A percentile compares a stretch with the other conserved stretches of the same genome.
phyloP scores from a whole-genome alignment of 345 rosid species.

The Camelina sativa region DNA sequence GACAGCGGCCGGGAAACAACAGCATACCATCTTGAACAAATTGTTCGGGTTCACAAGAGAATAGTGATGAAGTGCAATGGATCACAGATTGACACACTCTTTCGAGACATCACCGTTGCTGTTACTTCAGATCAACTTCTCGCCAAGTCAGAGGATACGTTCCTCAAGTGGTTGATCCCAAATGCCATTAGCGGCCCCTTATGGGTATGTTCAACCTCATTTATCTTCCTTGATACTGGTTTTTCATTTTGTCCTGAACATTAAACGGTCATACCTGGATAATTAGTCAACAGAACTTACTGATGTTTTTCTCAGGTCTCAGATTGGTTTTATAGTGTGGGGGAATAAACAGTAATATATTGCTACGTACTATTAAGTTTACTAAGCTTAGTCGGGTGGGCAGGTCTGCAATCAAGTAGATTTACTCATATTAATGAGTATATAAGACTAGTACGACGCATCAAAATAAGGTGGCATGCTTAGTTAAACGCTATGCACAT shows the following conservation, averaged over 20 bases:
- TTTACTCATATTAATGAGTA: background rate
- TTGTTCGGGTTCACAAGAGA: constrained; percentile 59
- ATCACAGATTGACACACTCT: constrained; percentile 54
- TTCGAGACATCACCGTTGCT: constrained; percentile 58
- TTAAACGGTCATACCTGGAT: background rate
- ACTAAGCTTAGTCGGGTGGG: background rate
- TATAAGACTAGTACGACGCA: background rate
- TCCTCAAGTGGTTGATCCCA: constrained; percentile 56
- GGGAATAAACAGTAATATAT: too few relatives aligned
- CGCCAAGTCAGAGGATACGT: constrained; percentile 59
- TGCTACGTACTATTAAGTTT: background rate
- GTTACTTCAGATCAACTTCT: constrained; percentile 55
- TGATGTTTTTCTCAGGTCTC: background rate
- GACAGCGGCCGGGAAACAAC: constrained; percentile 44
- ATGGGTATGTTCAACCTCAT: constrained; percentile 61
- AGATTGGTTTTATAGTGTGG: background rate
- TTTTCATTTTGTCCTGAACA: background rate
- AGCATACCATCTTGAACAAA: constrained; percentile 57
- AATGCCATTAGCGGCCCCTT: constrained; percentile 58
- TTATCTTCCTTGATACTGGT: background rate
- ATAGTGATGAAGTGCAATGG: constrained; percentile 61
- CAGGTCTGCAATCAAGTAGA: background rate
- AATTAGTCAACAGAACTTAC: background rate
- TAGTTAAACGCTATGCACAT: background rate
- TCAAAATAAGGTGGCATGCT: background rate